These are phyloP conservation scores for Thuja plicata DNA, from an alignment of 83 land plant species.

Conservation along the genomic window DNA sequence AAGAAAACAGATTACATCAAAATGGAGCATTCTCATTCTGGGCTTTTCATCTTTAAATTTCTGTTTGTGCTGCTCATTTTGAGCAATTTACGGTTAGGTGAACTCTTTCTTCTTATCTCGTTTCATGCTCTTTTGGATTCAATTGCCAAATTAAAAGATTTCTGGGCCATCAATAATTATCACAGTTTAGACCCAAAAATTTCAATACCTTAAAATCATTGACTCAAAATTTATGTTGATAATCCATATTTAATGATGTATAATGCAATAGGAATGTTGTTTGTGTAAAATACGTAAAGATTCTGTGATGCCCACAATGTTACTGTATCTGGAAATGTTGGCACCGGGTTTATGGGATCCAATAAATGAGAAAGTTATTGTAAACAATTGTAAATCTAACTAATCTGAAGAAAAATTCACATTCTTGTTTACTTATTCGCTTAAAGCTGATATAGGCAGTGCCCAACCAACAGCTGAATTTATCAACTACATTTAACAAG, in stretches of 20 bases:
- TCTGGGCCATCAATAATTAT: no score
- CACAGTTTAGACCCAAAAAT: no score
- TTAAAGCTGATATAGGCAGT: no score
- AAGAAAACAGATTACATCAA: background rate
- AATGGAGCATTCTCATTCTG: background rate
- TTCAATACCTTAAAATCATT: no score
- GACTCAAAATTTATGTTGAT: no score
- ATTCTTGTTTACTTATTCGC: background rate
- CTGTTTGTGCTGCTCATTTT: background rate
- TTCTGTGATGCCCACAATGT: background rate
- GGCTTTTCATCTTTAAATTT: no score
- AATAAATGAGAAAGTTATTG: background rate
- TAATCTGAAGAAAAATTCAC: background rate
- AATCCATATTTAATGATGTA: no score
- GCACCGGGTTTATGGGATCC: background rate
- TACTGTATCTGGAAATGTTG: background rate
- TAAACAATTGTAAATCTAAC: background rate
- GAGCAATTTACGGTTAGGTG: background rate
- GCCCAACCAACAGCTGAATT: background rate
- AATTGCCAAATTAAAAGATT: no score
- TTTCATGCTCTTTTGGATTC: no score
- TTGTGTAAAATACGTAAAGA: background rate
- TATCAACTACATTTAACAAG: background rate
- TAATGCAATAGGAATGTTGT: no score
- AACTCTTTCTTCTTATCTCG: background rate